A percentile compares a stretch with the other conserved stretches of the same genome.
phyloP scores from a whole-genome alignment of 163 green algal genomes.

The Prototheca stagnorum region DNA sequence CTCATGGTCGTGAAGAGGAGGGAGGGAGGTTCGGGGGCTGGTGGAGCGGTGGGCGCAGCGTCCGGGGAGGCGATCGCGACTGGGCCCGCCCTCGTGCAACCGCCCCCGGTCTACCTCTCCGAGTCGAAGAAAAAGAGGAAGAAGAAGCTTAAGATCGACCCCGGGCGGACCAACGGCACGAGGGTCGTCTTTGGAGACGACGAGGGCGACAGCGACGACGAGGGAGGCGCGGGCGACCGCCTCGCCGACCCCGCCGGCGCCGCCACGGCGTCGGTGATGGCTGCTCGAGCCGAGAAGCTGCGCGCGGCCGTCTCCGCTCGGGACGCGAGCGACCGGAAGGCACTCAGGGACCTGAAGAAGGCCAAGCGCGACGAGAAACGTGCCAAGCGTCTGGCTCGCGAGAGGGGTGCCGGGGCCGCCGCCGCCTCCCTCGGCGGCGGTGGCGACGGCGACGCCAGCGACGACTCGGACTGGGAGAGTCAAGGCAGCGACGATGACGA shows the following conservation, averaged over 20 bases:
- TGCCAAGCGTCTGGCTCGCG: slow-evolving; percentile 1
- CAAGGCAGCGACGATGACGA: slow-evolving; percentile 4
- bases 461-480: slow-evolving; percentile 1
- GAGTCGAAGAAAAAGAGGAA: slow-evolving; percentile 57
- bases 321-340: not conserved
- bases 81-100: not conserved
- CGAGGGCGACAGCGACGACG: too few relatives aligned
- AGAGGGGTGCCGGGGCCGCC: slow-evolving; percentile 3
- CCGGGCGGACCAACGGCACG: slow-evolving; percentile 12
- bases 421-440: not conserved
- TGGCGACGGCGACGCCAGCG: not conserved
- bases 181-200: slow-evolving; percentile 67
- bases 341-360: not conserved
- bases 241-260: slow-evolving; percentile 36
- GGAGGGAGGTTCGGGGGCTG: slow-evolving; percentile 16
- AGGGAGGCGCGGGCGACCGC: slow-evolving; percentile 43
- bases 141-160: slow-evolving; percentile 47
- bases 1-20: slow-evolving; percentile 56
- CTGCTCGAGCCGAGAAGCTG: not conserved
- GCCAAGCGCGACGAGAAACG: not conserved
- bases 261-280: not conserved
- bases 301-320: not conserved
- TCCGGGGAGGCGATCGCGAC: not conserved
- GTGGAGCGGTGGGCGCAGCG: not conserved
- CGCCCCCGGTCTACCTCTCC: not conserved